phyloP scores from a whole-genome alignment of 2,329 filamentous ascomycete species.

The Colletotrichum costaricense region DNA sequence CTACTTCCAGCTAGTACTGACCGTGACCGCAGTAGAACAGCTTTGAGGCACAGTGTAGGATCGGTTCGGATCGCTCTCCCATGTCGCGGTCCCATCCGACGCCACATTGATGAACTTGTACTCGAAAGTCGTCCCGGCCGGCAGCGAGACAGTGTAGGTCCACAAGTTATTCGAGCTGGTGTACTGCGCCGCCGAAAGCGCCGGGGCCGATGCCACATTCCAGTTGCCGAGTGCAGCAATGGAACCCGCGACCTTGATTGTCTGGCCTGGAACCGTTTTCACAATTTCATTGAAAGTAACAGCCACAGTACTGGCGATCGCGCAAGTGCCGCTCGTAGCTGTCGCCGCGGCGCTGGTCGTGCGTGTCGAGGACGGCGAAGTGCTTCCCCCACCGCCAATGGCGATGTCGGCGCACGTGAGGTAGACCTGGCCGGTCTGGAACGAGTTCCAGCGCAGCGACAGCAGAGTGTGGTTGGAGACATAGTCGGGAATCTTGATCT shows the following conservation, averaged over 20 bases:
- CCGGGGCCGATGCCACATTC: slow-evolving; percentile 54
- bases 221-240: slow-evolving; percentile 52
- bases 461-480: slow-evolving; percentile 61
- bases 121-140: slow-evolving; percentile 63
- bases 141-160: slow-evolving; percentile 61
- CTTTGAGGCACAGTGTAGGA: slow-evolving; percentile 45
- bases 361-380: slow-evolving; percentile 36
- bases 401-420: slow-evolving; percentile 64
- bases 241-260: slow-evolving; percentile 58
- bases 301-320: slow-evolving; percentile 46
- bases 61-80: slow-evolving; percentile 66
- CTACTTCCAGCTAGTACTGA: slow-evolving; percentile 41
- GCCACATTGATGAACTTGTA: slow-evolving; percentile 72
- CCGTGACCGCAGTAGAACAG: slow-evolving; percentile 38
- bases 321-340: slow-evolving; percentile 42
- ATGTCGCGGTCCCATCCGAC: slow-evolving; percentile 60
- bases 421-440: slow-evolving; percentile 65
- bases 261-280: slow-evolving; percentile 59
- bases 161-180: slow-evolving; percentile 65
- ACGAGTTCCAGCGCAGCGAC: slow-evolving; percentile 65
- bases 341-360: slow-evolving; percentile 34
- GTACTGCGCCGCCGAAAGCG: slow-evolving; percentile 65
- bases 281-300: slow-evolving; percentile 56
- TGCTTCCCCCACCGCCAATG: slow-evolving; percentile 43
- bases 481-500: slow-evolving; percentile 61